These are phyloP conservation scores for Penicillium sp. DNA, from an alignment of 2,329 filamentous ascomycete species.

Conservation along the genomic window DNA sequence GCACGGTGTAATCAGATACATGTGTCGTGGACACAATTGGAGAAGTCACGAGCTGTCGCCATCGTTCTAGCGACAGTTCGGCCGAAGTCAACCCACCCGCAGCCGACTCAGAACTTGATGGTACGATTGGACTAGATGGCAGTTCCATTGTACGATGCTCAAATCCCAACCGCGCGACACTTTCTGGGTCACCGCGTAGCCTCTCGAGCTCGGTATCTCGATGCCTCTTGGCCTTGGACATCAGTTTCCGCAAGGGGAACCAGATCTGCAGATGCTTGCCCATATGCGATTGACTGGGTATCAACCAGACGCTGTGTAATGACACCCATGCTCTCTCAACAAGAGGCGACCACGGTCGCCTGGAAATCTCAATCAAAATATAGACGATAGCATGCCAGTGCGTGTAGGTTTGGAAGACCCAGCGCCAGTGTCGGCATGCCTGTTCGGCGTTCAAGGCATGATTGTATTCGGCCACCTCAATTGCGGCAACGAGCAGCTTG, in stretches of 20 bases:
- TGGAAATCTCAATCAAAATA: slow-evolving; percentile 52
- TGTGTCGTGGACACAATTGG: neutral
- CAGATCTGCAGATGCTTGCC: slow-evolving; percentile 36
- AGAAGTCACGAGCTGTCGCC: slow-evolving; percentile 28
- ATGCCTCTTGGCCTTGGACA: slow-evolving; percentile 31
- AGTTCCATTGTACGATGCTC: slow-evolving; percentile 5
- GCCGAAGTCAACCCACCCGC: slow-evolving; percentile 13
- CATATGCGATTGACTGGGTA: slow-evolving; percentile 31
- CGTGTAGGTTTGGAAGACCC: slow-evolving; percentile 60
- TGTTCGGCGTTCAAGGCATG: slow-evolving; percentile 54
- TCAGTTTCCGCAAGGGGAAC: slow-evolving; percentile 35
- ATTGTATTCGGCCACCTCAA: slow-evolving; percentile 50
- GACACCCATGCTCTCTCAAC: slow-evolving; percentile 51
- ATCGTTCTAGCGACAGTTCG: slow-evolving; percentile 27
- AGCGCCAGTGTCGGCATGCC: slow-evolving; percentile 53
- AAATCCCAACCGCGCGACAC: slow-evolving; percentile 11
- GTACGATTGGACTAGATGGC: slow-evolving; percentile 27
- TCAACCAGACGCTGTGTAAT: slow-evolving; percentile 45
- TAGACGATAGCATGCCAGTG: slow-evolving; percentile 61
- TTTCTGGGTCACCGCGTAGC: slow-evolving; percentile 27
- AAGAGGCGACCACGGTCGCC: slow-evolving; percentile 47
- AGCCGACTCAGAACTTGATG: slow-evolving; percentile 15
- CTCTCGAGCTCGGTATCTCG: slow-evolving; percentile 33
- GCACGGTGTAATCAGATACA: neutral
- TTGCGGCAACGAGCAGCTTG: slow-evolving; percentile 38